These are phyloP conservation scores for Rosa chinensis DNA, from an alignment of 306 rosid genomes.

Conservation along the genomic window DNA sequence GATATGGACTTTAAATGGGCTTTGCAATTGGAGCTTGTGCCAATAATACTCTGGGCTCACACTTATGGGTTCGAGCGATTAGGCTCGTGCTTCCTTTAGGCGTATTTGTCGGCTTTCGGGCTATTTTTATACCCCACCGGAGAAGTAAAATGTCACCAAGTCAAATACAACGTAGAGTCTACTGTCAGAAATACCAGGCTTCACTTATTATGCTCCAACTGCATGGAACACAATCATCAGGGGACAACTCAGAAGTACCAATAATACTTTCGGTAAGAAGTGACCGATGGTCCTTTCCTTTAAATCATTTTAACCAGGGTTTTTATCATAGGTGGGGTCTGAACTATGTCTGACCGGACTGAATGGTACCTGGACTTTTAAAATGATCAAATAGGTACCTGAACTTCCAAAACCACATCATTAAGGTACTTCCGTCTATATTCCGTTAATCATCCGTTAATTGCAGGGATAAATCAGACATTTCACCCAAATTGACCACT, in stretches of 20 bases:
- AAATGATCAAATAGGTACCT: no score
- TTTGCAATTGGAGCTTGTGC: neutral
- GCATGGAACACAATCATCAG: conserved; percentile 3
- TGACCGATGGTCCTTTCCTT: neutral
- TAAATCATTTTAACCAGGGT: neutral
- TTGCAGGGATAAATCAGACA: no score
- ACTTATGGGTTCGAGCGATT: neutral
- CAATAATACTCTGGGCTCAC: neutral
- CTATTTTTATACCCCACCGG: neutral
- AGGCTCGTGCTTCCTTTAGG: neutral
- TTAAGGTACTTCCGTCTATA: no score
- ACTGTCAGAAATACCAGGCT: neutral
- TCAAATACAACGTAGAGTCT: neutral
- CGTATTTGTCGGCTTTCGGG: neutral
- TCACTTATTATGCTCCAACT: neutral
- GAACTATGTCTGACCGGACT: no score
- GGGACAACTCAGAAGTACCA: neutral
- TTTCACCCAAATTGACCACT: no score
- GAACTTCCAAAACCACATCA: no score
- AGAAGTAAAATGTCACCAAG: neutral
- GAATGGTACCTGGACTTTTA: no score
- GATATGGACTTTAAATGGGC: neutral
- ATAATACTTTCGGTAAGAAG: neutral
- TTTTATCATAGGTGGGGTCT: no score
- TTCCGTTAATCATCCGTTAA: no score